Percentiles rank a stretch among this genome's conserved stretches.
Evolutionary conservation across 2,329 filamentous ascomycete species (phyloP).

Genomic region (Venturia nashicola): DNA sequence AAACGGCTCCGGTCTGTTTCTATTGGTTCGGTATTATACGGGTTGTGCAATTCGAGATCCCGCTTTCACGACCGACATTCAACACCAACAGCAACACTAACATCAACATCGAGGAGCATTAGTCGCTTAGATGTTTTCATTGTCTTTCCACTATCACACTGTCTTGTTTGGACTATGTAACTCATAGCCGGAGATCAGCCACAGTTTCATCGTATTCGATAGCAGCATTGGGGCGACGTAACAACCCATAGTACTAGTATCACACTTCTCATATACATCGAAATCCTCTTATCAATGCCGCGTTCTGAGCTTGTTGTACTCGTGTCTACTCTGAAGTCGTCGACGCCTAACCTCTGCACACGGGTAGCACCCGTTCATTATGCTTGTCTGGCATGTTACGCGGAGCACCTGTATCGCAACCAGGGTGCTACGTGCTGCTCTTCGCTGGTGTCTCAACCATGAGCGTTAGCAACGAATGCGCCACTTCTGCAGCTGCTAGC

Average conservation of each 20-base stretch:
- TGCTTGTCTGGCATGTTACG: neutral
- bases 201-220: neutral
- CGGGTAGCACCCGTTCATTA: neutral
- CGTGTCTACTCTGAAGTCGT: neutral
- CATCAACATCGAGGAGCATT: neutral
- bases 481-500: constrained; percentile 43
- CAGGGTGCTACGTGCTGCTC: constrained; percentile 1
- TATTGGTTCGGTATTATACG: neutral
- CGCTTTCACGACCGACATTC: neutral
- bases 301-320: neutral
- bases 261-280: neutral
- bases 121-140: neutral
- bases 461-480: constrained; percentile 35
- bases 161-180: neutral
- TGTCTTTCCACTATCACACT: neutral
- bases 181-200: neutral
- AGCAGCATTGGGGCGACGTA: neutral
- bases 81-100: neutral
- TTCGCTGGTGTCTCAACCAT: constrained; percentile 32
- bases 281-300: neutral
- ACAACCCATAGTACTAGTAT: neutral
- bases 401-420: neutral
- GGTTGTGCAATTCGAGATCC: neutral
- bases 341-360: neutral
- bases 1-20: neutral